A percentile compares a stretch with the other conserved stretches of the same genome.
These are phyloP conservation scores for Coccomyxa sp. DNA, from an alignment of 139 green algal genomes.

Conservation along the genomic window DNA sequence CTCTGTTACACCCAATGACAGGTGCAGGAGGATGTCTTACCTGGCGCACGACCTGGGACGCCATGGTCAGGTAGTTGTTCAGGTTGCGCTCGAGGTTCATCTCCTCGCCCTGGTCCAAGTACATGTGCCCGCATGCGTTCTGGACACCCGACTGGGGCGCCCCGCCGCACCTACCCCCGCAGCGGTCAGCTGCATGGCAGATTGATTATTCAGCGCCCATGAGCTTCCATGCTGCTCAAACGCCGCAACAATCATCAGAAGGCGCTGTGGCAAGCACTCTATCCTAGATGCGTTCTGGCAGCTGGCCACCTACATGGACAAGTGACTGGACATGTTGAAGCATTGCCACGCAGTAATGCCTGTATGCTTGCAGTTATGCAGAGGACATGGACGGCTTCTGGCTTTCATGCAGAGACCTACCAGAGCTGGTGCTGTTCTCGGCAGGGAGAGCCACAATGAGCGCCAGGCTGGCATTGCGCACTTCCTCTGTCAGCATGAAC, in stretches of 20 bases:
- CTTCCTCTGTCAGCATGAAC: background rate
- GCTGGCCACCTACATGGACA: background rate
- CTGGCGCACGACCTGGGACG: background rate
- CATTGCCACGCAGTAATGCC: background rate
- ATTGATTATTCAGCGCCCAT: too few species aligned
- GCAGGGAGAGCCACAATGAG: background rate
- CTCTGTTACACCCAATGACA: too few species aligned
- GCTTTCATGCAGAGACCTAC: too few species aligned
- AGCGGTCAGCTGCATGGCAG: background rate
- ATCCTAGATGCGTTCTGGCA: background rate
- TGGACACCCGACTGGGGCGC: background rate
- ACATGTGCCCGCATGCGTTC: constrained; percentile 2
- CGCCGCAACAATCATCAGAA: background rate
- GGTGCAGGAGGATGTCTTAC: too few species aligned
- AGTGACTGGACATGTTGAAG: background rate
- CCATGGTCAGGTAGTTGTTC: background rate
- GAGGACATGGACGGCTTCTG: too few species aligned
- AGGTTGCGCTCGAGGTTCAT: background rate
- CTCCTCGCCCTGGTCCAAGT: background rate
- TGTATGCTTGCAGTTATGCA: too few species aligned
- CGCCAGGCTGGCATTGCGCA: background rate
- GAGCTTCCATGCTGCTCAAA: too few species aligned
- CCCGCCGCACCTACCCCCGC: background rate
- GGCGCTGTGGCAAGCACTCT: background rate
- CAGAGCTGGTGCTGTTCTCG: background rate